Evolutionary conservation across 441 rosid genomes (phyloP).

Genomic region (Eugenia klotzschiana): DNA sequence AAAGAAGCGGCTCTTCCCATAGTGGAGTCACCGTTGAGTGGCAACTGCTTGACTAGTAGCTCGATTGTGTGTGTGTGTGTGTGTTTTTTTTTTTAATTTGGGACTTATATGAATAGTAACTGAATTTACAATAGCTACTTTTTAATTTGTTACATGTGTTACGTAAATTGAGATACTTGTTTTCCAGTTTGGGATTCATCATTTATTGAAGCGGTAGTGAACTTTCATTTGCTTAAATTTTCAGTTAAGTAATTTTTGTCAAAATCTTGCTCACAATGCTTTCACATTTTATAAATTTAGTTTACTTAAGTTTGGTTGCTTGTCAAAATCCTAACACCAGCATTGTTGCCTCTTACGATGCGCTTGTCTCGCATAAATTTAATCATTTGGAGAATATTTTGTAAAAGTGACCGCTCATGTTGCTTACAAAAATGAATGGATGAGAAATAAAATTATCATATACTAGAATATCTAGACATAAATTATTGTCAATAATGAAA

Average conservation of each 20-base stretch:
- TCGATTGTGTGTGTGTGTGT: too few species aligned
- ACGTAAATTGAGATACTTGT: background rate
- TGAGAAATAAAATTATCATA: background rate
- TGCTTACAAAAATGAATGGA: background rate
- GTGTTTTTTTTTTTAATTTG: background rate
- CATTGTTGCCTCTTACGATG: background rate
- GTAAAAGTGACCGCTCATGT: background rate
- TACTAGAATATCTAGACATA: too few species aligned
- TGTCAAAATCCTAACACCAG: background rate
- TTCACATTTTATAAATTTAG: background rate
- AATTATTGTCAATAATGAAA: background rate
- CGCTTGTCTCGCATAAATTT: background rate
- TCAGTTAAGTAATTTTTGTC: background rate
- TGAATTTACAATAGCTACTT: background rate
- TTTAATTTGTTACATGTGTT: background rate
- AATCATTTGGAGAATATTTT: background rate
- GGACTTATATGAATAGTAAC: background rate
- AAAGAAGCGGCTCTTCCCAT: background rate
- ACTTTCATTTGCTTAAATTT: background rate
- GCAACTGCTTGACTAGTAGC: background rate
- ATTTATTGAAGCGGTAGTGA: background rate
- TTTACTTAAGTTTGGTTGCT: background rate
- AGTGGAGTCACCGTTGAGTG: background rate
- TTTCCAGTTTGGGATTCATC: background rate
- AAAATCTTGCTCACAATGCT: background rate